Base-by-base conservation (phyloP, 1,284 basidiomycete species). In the Naganishia sp. region DNA sequence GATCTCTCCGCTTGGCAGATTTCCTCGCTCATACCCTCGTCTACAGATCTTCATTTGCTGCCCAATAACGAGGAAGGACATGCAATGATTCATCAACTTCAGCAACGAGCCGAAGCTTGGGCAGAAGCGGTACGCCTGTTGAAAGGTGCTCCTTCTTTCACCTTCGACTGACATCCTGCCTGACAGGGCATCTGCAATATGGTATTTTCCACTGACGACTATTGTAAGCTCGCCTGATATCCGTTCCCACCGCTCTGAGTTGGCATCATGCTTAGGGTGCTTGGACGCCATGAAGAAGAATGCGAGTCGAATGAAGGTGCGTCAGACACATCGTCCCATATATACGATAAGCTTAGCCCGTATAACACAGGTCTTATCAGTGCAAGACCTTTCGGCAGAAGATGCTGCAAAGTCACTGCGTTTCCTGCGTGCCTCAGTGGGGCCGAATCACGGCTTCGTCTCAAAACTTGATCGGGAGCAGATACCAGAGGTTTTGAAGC, bases 81-180 rank as follows among this genome's bases (percentile, higher is more conserved):
- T 68, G 85, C 88, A 39, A 84, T 93, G 77, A 80, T 94, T 10
- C 81, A 92, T 69, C 90, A 92, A 74, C 82, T 93, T 18, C 92
- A 93, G 75, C 90, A 90, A 73, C 84, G 87, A 54, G 91, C 90
- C 5, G 91, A 93, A 75, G 81, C 86, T 11, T 94, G 92, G 90
- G 87, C 89, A 1, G 88, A 88, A 86, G 87, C 77, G 83, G 90
- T 89, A 71, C 71, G 84, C 78, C 55, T n/a, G 15, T 13, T 39
- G 2, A 6, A 25, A 16, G 33, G 3, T 16, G 33, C 18, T 21
- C 31, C 52, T 10, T n/a, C 9, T 39, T 39, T 13, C 36, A 21
- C 63, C 67, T 64, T 68, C 42, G 65, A 25, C 45, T 68, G 13
- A 68, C 23, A 2, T 23, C 15, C 23, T 6, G 63, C 55, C 0